These are phyloP conservation scores for Elaeagnus macrophylla DNA, from an alignment of 306 rosid species.

Conservation along the genomic window DNA sequence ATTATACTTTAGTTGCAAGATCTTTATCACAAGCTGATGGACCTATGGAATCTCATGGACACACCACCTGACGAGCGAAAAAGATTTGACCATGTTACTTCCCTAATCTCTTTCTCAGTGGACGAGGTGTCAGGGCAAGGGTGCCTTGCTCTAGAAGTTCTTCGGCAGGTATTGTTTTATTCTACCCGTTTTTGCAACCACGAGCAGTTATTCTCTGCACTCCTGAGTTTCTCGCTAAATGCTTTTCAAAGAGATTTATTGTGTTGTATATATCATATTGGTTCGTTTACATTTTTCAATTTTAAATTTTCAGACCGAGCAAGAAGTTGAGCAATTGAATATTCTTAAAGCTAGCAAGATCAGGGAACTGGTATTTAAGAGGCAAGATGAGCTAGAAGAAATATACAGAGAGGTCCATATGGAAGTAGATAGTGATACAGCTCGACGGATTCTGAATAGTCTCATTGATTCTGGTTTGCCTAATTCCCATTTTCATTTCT, in stretches of 20 bases:
- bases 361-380: slow-evolving; percentile 73
- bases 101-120: slow-evolving; percentile 49
- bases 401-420: slow-evolving; percentile 74
- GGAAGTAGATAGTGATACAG: slow-evolving; percentile 64
- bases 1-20: slow-evolving; percentile 45
- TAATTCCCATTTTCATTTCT: not conserved
- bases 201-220: not conserved
- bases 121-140: slow-evolving; percentile 63
- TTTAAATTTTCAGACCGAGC: slow-evolving; percentile 35
- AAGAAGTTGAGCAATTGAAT: slow-evolving; percentile 65
- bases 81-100: slow-evolving; percentile 47
- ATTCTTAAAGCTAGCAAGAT: slow-evolving; percentile 70
- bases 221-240: slow-evolving; percentile 11
- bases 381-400: slow-evolving; percentile 79
- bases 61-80: slow-evolving; percentile 48
- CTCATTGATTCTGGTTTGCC: slow-evolving; percentile 71
- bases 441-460: slow-evolving; percentile 46
- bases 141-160: slow-evolving; percentile 54
- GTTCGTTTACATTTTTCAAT: slow-evolving; percentile 10
- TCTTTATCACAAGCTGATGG: slow-evolving; percentile 42
- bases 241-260: not conserved
- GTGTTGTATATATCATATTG: slow-evolving; percentile 4
- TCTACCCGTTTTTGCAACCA: too few relatives aligned
- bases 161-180: slow-evolving; percentile 50
- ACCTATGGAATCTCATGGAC: slow-evolving; percentile 83